Evolutionary conservation across 192 early-diverging fungal genomes (phyloP), one percentile per base, ranked within the genome.

Genomic region (Backusella tuberculispora): DNA sequence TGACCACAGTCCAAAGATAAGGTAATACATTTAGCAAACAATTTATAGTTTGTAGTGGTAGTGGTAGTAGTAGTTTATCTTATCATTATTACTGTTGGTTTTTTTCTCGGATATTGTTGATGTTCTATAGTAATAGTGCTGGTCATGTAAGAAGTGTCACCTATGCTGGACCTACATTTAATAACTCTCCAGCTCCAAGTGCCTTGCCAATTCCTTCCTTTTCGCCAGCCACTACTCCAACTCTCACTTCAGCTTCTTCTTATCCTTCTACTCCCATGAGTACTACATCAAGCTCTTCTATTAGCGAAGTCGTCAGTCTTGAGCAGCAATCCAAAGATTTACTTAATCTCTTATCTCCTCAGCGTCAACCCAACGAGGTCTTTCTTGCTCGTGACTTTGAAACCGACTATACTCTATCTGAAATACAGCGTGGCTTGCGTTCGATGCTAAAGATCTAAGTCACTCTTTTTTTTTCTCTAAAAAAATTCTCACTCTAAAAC

Each of bases 101-200:
- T 29, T 47, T 37, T 12, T 24, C 41, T 2, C 29, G 9, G 29
- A 21, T 53, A 29, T 48, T 34, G 38, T 63, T 34, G 71, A 34
- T 17, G 38, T 19, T 56, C 47, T 8, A 34, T 34, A 34, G 29
- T 2, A 45, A 29, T 40, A 72, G 71, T 72, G 53, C 38, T 17
- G 50, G 60, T 13, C 50, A 72, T 60, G 17, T 72, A 14, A 43
- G 63, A 21, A 73, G 63, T 34, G 38, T 10, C 15, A 73, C 84
- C 29, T 89, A 87, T 69, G 87, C 87, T 37, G 87, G 87, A 48
- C 86, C 87, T 24, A 85, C 84, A 15, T 89, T 89, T 76, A 83
- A 85, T 50, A 89, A 89, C 64, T 77, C 87, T 15, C 87, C 87
- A 73, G 83, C 85, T 26, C 84, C 87, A 15, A 83, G 83, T 66